A percentile compares a stretch with the other conserved stretches of the same genome.
phyloP scores from a whole-genome alignment of 179 eudicot genomes.

The Dionaea muscipula region DNA sequence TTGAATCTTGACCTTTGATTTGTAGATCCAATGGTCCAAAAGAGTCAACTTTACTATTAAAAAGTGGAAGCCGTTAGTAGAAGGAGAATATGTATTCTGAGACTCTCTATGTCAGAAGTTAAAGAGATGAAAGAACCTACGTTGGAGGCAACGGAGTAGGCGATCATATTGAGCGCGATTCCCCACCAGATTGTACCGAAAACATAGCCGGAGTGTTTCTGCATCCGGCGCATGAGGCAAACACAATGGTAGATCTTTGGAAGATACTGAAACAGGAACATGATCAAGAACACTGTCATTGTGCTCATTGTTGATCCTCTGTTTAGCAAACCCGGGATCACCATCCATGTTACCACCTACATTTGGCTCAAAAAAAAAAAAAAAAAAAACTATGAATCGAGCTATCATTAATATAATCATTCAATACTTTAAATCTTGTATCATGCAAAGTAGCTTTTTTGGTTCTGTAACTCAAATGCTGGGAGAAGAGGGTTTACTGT shows the following conservation, averaged over 20 bases:
- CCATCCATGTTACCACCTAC: slow-evolving; percentile 88
- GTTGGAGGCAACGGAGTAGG: slow-evolving; percentile 88
- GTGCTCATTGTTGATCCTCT: slow-evolving; percentile 50
- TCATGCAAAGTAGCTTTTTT: too few species aligned
- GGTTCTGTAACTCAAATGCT: too few species aligned
- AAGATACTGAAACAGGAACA: slow-evolving; percentile 72
- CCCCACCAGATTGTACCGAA: slow-evolving; percentile 99
- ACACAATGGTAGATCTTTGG: slow-evolving; percentile 92
- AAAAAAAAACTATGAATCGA: not conserved
- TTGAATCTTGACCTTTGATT: too few species aligned
- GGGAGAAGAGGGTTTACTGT: too few species aligned
- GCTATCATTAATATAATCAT: too few species aligned
- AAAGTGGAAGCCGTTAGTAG: too few species aligned
- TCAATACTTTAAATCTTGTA: too few species aligned
- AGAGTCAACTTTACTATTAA: too few species aligned
- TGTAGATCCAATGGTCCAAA: too few species aligned
- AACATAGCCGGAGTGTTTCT: slow-evolving; percentile 67
- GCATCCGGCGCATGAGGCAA: slow-evolving; percentile 84
- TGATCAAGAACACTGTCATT: slow-evolving; percentile 54
- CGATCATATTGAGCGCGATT: slow-evolving; percentile 86
- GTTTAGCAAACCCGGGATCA: slow-evolving; percentile 41
- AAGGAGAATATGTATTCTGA: too few species aligned
- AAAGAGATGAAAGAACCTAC: slow-evolving; percentile 25
- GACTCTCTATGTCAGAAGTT: not conserved
- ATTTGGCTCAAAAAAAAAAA: not conserved